Evolutionary conservation across 768 basidiomycete genomes (phyloP).

Genomic region (Termitomyces sp.): DNA sequence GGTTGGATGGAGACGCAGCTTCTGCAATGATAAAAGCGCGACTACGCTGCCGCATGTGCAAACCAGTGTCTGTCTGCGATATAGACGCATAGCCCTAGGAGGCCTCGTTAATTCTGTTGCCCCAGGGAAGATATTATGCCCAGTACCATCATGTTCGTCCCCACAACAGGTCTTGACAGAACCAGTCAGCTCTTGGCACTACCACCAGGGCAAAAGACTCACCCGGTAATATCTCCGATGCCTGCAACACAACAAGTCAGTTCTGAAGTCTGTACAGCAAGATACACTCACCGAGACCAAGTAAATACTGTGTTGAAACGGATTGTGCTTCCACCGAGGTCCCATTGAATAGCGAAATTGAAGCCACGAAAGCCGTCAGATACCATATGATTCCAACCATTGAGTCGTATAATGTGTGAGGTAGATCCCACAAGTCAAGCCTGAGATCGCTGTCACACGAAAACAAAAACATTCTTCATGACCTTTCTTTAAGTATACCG

Average conservation of each 20-base stretch:
- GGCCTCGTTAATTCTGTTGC: not conserved
- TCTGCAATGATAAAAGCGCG: slow-evolving; percentile 76
- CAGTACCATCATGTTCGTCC: slow-evolving; percentile 78
- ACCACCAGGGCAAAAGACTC: slow-evolving; percentile 9
- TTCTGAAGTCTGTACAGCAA: not conserved
- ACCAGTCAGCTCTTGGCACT: slow-evolving; percentile 8
- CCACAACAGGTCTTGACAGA: slow-evolving; percentile 57
- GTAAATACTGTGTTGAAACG: slow-evolving; percentile 41
- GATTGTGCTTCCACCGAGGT: slow-evolving; percentile 21
- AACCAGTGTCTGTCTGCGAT: slow-evolving; percentile 62
- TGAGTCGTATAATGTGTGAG: slow-evolving; percentile 28
- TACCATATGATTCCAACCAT: slow-evolving; percentile 36
- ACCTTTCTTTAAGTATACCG: slow-evolving; percentile 4
- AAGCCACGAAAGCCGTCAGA: slow-evolving; percentile 36
- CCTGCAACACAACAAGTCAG: slow-evolving; percentile 29
- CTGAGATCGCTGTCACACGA: slow-evolving; percentile 28
- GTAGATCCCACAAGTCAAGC: slow-evolving; percentile 30
- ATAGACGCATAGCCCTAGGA: slow-evolving; percentile 61
- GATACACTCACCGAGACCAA: slow-evolving; percentile 51
- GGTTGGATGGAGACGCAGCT: slow-evolving; percentile 43
- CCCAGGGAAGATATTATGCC: not conserved
- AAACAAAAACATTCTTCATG: slow-evolving; percentile 25
- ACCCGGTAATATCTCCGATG: slow-evolving; percentile 74
- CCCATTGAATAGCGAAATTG: slow-evolving; percentile 24
- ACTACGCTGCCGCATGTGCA: slow-evolving; percentile 76